Evolutionary conservation across 108 stramenopile genomes (phyloP), one percentile per base, ranked within the genome.

Genomic region (Chaetoceros tenuissimus): DNA sequence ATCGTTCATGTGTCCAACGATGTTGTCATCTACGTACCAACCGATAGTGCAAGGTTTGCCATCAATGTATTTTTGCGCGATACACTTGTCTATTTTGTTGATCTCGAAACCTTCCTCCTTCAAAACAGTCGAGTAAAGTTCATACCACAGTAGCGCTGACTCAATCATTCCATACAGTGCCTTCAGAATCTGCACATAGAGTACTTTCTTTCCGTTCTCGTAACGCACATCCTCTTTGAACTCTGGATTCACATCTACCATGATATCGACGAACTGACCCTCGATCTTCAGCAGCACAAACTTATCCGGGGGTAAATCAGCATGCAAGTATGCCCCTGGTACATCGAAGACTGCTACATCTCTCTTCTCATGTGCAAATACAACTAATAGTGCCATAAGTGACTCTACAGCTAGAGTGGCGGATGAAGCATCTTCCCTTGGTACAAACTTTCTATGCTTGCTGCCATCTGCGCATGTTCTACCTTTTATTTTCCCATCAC

Each of bases 311-410:
- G 68, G 67, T 19, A 53, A 49, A 1, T 68, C 31, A 2, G 78
- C 57, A 31, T 83, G 81, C 8, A 83, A 22, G 53, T 75, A 84
- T 0, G 76, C 71, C 20, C 57, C 61, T 0, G 73, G 73, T 20
- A 84, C 46, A 28, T 84, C 82, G 53, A 67, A 24, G 5, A 64
- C 63, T 19, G 65, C 72, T 0, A 74, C 64, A 31, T 79, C 73
- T 21, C 78, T 48, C 18, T 46, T 27, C 60, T 80, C 68, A 2
- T 63, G 22, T 17, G 79, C 72, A 50, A 73, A 68, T 34, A 76
- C 70, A 3, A 60, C 47, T 3, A 54, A 48, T n/a, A 68, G 62
- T 21, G 70, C 20, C 23, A 79, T 31, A 5, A 79, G 19, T 20
- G 57, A 21, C 20, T 72, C 71, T 18, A 28, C 46, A 0, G 55